Percentiles rank a stretch among this genome's conserved stretches.
phyloP scores from a whole-genome alignment of 225 moss, liverwort and hornwort species.

The Ulota crispa region DNA sequence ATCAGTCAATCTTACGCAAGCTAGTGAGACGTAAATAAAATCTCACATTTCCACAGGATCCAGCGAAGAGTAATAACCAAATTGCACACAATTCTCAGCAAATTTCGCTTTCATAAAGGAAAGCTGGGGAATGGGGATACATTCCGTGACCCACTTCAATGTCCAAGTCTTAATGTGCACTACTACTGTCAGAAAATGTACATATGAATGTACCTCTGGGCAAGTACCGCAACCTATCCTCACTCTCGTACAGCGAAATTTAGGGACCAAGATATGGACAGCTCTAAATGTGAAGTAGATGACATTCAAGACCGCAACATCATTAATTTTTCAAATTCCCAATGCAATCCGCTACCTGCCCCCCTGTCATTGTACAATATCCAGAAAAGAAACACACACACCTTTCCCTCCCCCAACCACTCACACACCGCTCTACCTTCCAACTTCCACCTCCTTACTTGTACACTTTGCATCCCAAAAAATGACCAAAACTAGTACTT shows the following conservation, averaged over 20 bases:
- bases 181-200: neutral
- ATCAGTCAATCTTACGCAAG: neutral
- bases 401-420: no score
- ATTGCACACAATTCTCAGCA: neutral
- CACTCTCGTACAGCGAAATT: neutral
- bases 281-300: neutral
- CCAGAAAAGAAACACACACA: no score
- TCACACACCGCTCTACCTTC: no score
- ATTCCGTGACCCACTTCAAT: constrained; percentile 4
- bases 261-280: neutral
- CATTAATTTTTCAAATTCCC: neutral
- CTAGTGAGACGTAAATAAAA: neutral
- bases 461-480: no score
- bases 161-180: neutral
- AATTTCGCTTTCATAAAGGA: neutral
- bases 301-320: neutral
- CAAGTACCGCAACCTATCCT: neutral
- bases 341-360: no score
- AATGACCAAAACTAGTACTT: no score
- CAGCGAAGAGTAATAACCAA: neutral
- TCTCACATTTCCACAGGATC: neutral
- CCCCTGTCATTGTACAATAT: no score
- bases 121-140: neutral
- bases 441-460: no score
- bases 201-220: neutral